These are phyloP conservation scores for Lentinus polychrous DNA, from an alignment of 1,284 basidiomycete species.

Conservation along the genomic window DNA sequence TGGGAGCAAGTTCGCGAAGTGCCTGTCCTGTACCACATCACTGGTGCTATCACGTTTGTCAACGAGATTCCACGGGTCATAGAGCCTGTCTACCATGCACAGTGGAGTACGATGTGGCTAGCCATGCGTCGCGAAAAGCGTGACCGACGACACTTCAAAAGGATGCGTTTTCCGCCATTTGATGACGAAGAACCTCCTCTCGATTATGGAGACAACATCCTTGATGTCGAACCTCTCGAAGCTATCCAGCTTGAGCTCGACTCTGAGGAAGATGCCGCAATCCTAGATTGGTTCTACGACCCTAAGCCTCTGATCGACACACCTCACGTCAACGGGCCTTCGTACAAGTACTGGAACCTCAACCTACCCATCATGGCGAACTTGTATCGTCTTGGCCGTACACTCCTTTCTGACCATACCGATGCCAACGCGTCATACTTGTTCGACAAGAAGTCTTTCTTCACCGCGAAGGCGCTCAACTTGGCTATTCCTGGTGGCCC, in stretches of 20 bases:
- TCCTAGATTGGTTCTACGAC: slow-evolving; percentile 99
- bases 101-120: slow-evolving; percentile 99
- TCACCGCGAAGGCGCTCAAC: slow-evolving; percentile 96
- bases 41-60: slow-evolving; percentile 99
- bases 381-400: slow-evolving; percentile 91
- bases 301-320: slow-evolving; percentile 91
- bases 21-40: slow-evolving; percentile 95
- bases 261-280: slow-evolving; percentile 88
- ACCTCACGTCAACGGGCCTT: slow-evolving; percentile 83
- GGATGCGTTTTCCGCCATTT: slow-evolving; percentile 99
- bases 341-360: slow-evolving; percentile 92
- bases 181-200: slow-evolving; percentile 98
- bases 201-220: slow-evolving; percentile 97
- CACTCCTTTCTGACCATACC: slow-evolving; percentile 87
- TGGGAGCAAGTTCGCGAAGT: slow-evolving; percentile 99
- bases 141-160: slow-evolving; percentile 98
- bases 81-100: slow-evolving; percentile 97
- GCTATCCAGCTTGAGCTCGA: slow-evolving; percentile 98
- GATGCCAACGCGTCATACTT: slow-evolving; percentile 88
- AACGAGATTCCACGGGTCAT: slow-evolving; percentile 97
- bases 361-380: slow-evolving; percentile 94
- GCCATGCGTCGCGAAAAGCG: slow-evolving; percentile 99
- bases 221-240: slow-evolving; percentile 97
- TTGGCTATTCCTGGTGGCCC: slow-evolving; percentile 98
- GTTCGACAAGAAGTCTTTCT: slow-evolving; percentile 98